Evolutionary conservation across 1,284 basidiomycete species (phyloP).

Genomic region (Ceratobasidium papillatum): DNA sequence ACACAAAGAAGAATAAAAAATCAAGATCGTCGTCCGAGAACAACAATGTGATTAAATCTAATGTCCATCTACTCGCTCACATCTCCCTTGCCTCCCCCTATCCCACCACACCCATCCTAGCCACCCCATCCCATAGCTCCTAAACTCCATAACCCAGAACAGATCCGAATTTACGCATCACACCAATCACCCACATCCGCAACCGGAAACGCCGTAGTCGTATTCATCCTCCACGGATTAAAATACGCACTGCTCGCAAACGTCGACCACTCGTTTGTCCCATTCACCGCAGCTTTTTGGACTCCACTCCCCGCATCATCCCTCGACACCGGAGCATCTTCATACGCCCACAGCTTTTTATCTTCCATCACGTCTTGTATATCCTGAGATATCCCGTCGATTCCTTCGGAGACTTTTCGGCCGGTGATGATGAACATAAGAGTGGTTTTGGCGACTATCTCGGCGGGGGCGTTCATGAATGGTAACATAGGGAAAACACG

Average conservation of each 20-base stretch:
- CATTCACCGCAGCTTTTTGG: conserved; percentile 3
- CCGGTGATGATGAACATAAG: conserved; percentile 10
- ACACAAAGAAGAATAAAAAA: conserved; percentile 4
- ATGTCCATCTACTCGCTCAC: background rate
- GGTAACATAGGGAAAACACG: conserved; percentile 12
- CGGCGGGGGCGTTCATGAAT: conserved; percentile 28
- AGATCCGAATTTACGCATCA: background rate
- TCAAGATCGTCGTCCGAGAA: conserved; percentile 14
- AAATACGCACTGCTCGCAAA: conserved; percentile 19
- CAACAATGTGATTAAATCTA: conserved; percentile 6
- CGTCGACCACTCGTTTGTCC: conserved; percentile 20
- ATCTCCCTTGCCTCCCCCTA: too few relatives aligned
- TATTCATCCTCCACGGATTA: conserved; percentile 34
- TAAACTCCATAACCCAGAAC: background rate
- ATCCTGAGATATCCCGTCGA: conserved; percentile 1
- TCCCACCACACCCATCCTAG: too few relatives aligned
- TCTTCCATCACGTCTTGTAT: conserved; percentile 18
- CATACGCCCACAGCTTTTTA: conserved; percentile 29
- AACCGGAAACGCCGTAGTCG: conserved; percentile 1
- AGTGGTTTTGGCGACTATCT: background rate
- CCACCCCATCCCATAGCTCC: too few relatives aligned
- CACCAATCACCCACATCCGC: conserved; percentile 38
- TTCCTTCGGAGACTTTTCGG: conserved; percentile 24
- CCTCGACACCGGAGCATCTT: conserved; percentile 17
- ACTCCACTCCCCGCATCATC: conserved; percentile 26